Base-by-base conservation (phyloP, 2,329 filamentous ascomycete genomes). In the Colletotrichum sp. region DNA sequence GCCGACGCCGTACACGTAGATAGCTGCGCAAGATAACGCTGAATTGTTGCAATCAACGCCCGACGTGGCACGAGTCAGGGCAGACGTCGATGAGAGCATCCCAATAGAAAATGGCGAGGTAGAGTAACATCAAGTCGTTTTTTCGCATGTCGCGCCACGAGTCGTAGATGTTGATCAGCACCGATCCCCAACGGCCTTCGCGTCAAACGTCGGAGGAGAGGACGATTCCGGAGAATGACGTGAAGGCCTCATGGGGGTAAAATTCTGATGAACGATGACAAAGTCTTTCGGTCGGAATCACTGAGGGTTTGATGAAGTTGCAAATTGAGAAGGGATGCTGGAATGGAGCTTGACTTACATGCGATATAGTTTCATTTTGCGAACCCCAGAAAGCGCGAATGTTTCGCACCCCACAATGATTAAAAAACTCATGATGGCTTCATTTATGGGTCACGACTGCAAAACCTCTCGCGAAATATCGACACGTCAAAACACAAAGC, bases 21-120 rank as follows among this genome's bases (percentile, higher is more conserved):
- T 12, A 48, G 60, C n/a, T 21, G 21, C 48, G 56, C 62, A 64
- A 72, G 43, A 72, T 67, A 67, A 67, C 32, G 34, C 18, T 67
- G 34, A 60, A 34, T 30, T 38, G 28, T 34, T 24, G 68, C 58
- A 69, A 66, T 73, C 64, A 73, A 73, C 65, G 56, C 70, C 48
- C 28, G 64, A 69, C 70, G 24, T 56, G 28, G 70, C 73, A 69
- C 73, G 73, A 76, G 73, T 76, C 73, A 69, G 73, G 16, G 30
- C 34, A 26, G n/a, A 65, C n/a, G 64, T 26, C 21, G 48, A 34
- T n/a, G 21, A 60, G 58, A 36, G 28, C 16, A 62, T 70, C 36
- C n/a, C 15, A 60, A 26, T 60, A 15, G 62, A 9, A 24, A 36
- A 66, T 13, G 15, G 21, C 52, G 21, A 70, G 26, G 21, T 28